Percentiles rank a stretch among this genome's conserved stretches.
Evolutionary conservation across 1,284 basidiomycete species (phyloP).

Genomic region (Ustilago crameri): DNA sequence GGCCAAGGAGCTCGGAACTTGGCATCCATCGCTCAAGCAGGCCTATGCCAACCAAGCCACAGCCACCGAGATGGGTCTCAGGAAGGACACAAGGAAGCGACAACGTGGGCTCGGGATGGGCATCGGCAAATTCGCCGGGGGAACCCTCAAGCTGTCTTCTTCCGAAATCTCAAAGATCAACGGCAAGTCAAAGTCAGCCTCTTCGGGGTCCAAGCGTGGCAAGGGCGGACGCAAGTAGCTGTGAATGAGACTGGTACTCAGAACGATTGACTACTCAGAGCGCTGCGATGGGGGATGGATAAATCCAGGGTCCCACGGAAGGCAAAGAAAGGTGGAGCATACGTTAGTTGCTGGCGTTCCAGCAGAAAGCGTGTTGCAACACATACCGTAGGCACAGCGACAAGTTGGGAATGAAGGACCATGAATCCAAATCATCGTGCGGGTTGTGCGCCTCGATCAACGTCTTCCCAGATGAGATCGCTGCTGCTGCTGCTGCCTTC

Average conservation of each 20-base stretch:
- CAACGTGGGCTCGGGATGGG: constrained; percentile 61
- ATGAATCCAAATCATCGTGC: no score
- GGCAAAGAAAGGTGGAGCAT: no score
- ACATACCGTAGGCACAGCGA: no score
- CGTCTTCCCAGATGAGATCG: not conserved
- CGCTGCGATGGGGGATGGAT: no score
- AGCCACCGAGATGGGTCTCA: constrained; percentile 51
- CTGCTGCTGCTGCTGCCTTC: no score
- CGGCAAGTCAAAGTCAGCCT: constrained; percentile 20
- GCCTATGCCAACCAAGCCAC: constrained; percentile 45
- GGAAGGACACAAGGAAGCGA: constrained; percentile 48
- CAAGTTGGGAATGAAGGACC: no score
- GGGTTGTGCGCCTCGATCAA: not conserved
- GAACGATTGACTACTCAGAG: no score
- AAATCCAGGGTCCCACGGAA: no score
- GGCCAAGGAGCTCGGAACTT: constrained; percentile 64
- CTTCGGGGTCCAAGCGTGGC: constrained; percentile 13
- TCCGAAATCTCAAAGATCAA: constrained; percentile 58
- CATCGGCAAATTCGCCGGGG: constrained; percentile 62
- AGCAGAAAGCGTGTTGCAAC: no score
- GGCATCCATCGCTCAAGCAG: constrained; percentile 58
- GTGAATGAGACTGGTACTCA: no score
- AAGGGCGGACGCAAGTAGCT: constrained; percentile 6
- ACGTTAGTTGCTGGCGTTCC: no score
- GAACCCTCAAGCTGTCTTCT: constrained; percentile 54